Evolutionary conservation across 371 early-diverging fungal genomes (phyloP).

Genomic region (Rhizopus arrhizus): DNA sequence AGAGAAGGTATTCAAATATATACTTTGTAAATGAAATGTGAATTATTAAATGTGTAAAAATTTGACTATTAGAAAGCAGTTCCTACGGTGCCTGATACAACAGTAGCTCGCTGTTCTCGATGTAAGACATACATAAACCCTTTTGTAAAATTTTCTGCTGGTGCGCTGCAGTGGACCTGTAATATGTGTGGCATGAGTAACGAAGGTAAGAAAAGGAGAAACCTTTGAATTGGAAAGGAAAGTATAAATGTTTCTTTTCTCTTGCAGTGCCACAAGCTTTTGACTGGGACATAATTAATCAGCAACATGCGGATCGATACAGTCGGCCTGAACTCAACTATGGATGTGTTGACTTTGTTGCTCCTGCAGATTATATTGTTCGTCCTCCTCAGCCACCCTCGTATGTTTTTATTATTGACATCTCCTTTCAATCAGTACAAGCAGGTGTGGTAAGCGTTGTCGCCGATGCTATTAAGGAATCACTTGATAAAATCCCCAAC

Average conservation of each 20-base stretch:
- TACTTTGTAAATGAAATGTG: too few relatives aligned
- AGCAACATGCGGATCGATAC: slow-evolving; percentile 71
- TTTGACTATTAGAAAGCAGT: slow-evolving; percentile 48
- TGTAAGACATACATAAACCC: slow-evolving; percentile 90
- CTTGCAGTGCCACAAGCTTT: slow-evolving; percentile 69
- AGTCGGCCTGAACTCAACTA: slow-evolving; percentile 73
- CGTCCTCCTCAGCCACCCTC: slow-evolving; percentile 86
- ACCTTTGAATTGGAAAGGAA: neutral
- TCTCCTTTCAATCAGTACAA: slow-evolving; percentile 70
- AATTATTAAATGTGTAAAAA: slow-evolving; percentile 6
- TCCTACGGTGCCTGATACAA: slow-evolving; percentile 69
- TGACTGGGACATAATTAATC: slow-evolving; percentile 74
- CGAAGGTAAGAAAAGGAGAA: slow-evolving; percentile 54
- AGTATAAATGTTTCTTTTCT: neutral
- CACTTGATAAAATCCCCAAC: slow-evolving; percentile 78
- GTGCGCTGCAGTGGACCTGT: slow-evolving; percentile 81
- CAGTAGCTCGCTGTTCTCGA: slow-evolving; percentile 80
- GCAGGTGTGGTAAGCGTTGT: slow-evolving; percentile 60
- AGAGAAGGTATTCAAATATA: slow-evolving; percentile 39
- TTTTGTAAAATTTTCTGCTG: slow-evolving; percentile 79
- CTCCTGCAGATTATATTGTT: slow-evolving; percentile 81
- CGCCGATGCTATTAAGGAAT: slow-evolving; percentile 62
- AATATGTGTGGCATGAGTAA: slow-evolving; percentile 82
- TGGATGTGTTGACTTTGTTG: slow-evolving; percentile 78
- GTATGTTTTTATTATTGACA: slow-evolving; percentile 83